Evolutionary conservation across 176 grass and related monocot species (phyloP).

Genomic region (Puya raimondii): DNA sequence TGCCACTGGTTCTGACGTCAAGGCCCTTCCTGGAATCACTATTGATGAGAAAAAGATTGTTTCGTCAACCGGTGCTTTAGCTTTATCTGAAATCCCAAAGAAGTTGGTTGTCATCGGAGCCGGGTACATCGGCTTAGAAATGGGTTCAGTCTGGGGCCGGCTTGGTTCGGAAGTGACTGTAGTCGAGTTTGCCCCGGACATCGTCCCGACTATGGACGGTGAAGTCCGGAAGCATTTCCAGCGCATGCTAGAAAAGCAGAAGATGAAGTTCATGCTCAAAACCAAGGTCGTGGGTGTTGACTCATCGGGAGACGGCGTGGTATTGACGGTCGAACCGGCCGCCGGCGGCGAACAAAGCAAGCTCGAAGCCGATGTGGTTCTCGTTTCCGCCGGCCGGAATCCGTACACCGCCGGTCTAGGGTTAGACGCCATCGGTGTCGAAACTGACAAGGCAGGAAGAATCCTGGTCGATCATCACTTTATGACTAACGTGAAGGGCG

Average conservation of each 20-base stretch:
- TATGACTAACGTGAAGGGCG: slow-evolving; percentile 81
- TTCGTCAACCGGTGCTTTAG: slow-evolving; percentile 89
- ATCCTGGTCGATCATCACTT: slow-evolving; percentile 81
- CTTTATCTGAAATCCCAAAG: slow-evolving; percentile 70
- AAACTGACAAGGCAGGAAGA: slow-evolving; percentile 79
- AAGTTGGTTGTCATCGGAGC: slow-evolving; percentile 94
- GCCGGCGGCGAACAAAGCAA: slow-evolving; percentile 75
- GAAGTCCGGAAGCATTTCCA: slow-evolving; percentile 95
- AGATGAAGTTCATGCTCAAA: slow-evolving; percentile 99
- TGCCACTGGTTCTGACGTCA: slow-evolving; percentile 93
- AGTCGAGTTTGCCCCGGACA: slow-evolving; percentile 90
- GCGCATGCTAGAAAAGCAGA: slow-evolving; percentile 96
- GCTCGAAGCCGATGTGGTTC: slow-evolving; percentile 87
- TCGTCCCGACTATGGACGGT: slow-evolving; percentile 94
- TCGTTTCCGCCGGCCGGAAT: slow-evolving; percentile 75
- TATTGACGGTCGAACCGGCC: slow-evolving; percentile 71
- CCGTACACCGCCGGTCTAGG: slow-evolving; percentile 73
- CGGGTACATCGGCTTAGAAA: slow-evolving; percentile 96
- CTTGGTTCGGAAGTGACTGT: slow-evolving; percentile 92
- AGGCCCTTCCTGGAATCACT: slow-evolving; percentile 79
- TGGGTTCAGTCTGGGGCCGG: slow-evolving; percentile 97
- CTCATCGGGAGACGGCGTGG: slow-evolving; percentile 71
- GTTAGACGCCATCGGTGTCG: slow-evolving; percentile 65
- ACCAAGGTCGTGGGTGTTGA: slow-evolving; percentile 88
- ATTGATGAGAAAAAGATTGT: slow-evolving; percentile 99